Evolutionary conservation across 768 basidiomycete species (phyloP).

Genomic region (Suillus placidus): DNA sequence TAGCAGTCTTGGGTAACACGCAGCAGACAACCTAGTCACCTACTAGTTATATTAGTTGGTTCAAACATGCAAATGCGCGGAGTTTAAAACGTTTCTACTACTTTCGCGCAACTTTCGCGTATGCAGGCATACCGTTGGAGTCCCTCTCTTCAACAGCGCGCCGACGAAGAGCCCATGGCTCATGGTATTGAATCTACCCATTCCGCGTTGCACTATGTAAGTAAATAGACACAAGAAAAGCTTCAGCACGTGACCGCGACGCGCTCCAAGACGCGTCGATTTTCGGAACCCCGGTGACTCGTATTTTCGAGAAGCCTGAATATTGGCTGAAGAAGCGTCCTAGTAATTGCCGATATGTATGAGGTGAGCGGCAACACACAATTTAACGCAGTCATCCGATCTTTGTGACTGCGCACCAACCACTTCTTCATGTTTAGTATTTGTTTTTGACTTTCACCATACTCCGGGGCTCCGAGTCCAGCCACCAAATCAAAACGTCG

Average conservation of each 20-base stretch:
- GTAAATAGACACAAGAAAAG: not conserved
- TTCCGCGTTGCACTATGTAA: not conserved
- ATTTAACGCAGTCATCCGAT: conserved; percentile 9
- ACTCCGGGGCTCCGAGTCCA: not conserved
- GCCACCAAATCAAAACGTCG: not conserved
- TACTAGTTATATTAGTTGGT: no score
- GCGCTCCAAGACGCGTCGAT: conserved; percentile 12
- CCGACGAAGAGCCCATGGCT: not conserved
- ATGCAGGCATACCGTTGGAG: no score
- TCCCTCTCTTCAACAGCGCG: no score
- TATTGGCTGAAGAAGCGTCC: not conserved
- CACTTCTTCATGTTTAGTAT: conserved; percentile 5
- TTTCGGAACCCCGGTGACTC: not conserved
- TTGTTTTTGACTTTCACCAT: conserved; percentile 4
- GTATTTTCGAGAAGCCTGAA: not conserved
- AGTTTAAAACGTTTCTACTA: not conserved
- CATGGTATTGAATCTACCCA: not conserved
- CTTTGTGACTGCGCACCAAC: conserved; percentile 6
- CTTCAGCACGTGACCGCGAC: conserved; percentile 29
- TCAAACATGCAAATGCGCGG: not conserved
- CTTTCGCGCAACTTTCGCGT: not conserved
- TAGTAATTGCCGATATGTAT: conserved; percentile 24
- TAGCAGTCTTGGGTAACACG: not conserved
- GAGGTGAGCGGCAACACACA: conserved; percentile 22
- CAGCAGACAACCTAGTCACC: no score